Evolutionary conservation across 23 red algal species (phyloP).

Genomic region (Pyropia yezoensis): DNA sequence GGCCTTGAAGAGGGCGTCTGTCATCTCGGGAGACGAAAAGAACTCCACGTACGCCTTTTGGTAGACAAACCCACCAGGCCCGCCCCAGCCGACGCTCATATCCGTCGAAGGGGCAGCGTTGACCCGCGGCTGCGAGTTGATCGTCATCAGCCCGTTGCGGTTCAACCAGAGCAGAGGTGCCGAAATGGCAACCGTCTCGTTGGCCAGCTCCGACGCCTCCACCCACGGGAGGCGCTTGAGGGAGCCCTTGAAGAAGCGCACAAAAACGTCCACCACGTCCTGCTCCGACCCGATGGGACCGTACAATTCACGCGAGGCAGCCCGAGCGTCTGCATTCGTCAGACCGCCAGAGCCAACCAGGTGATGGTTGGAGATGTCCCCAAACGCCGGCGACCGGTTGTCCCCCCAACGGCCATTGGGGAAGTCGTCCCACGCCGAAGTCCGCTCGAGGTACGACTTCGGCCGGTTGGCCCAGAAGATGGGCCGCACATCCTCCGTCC

Average conservation of each 20-base stretch:
- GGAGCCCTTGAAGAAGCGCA: conserved; percentile 60
- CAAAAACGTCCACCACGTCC: conserved; percentile 72
- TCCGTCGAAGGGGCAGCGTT: conserved; percentile 91
- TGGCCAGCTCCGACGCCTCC: conserved; percentile 62
- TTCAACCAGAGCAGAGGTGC: conserved; percentile 73
- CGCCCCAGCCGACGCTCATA: conserved; percentile 93
- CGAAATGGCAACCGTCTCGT: conserved; percentile 64
- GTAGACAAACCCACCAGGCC: conserved; percentile 86
- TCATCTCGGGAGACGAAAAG: conserved; percentile 55
- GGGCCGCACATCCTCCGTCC: conserved; percentile 83
- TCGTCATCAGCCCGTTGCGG: conserved; percentile 79
- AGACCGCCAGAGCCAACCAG: conserved; percentile 74
- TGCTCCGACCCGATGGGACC: conserved; percentile 51
- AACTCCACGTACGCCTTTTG: conserved; percentile 99
- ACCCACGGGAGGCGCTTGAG: conserved; percentile 85
- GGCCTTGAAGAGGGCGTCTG: conserved; percentile 71
- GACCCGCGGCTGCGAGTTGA: conserved; percentile 95
- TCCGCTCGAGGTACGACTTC: conserved; percentile 87
- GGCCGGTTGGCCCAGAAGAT: conserved; percentile 98
- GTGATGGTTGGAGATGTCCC: conserved; percentile 76
- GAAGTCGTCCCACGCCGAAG: conserved; percentile 90
- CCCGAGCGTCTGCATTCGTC: conserved; percentile 36
- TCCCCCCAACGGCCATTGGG: conserved; percentile 95
- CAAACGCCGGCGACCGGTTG: conserved; percentile 78
- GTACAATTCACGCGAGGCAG: conserved; percentile 29